Conservation (phyloP, 441 rosid species). For the Populus hybrid region DNA sequence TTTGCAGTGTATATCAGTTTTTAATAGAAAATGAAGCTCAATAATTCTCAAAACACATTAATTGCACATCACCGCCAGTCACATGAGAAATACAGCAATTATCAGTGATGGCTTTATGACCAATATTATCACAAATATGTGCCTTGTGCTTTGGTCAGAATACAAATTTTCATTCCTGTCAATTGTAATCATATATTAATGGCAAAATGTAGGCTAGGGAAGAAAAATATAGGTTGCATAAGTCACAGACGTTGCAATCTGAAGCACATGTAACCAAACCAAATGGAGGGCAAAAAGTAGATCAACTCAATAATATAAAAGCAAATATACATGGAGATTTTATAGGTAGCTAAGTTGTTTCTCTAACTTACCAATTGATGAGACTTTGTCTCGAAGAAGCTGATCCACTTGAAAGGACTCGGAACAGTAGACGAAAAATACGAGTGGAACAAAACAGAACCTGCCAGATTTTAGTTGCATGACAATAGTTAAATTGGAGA, state of each 20-base stretch:
- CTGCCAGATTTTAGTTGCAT: conserved; percentile 38
- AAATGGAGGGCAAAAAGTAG: background rate
- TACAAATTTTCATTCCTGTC: background rate
- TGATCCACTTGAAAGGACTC: conserved; percentile 38
- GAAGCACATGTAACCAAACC: background rate
- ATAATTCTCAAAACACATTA: background rate
- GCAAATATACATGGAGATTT: background rate
- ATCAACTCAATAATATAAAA: background rate
- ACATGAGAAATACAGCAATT: background rate
- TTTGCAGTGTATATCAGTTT: background rate
- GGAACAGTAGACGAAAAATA: conserved; percentile 44
- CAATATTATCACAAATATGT: background rate
- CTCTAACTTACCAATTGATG: conserved; percentile 69
- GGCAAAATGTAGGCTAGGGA: background rate
- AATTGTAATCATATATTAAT: background rate
- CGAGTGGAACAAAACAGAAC: conserved; percentile 59
- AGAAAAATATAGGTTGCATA: background rate
- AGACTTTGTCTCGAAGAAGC: conserved; percentile 47
- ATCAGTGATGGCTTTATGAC: background rate
- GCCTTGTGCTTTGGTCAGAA: background rate
- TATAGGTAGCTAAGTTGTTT: background rate
- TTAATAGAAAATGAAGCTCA: background rate
- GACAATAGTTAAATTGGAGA: background rate
- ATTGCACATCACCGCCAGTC: background rate
- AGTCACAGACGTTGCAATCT: background rate